Percentiles rank a stretch among this genome's conserved stretches.
These are phyloP conservation scores for Kodamaea fungicola DNA, from an alignment of 1,139 yeast species.

Conservation along the genomic window DNA sequence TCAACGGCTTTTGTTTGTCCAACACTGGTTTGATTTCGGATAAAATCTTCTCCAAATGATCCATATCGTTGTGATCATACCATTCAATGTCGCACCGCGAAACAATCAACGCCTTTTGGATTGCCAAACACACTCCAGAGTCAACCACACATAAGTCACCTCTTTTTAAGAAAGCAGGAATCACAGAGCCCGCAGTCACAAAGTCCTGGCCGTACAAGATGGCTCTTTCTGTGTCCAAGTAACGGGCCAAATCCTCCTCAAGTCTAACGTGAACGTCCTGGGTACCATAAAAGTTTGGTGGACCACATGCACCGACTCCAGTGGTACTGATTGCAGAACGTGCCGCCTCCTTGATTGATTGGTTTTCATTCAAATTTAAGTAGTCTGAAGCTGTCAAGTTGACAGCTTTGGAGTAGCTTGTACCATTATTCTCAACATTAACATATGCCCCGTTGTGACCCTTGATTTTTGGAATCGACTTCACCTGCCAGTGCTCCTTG, in stretches of 20 bases:
- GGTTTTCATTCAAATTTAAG: slow-evolving; percentile 52
- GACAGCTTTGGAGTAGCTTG: slow-evolving; percentile 31
- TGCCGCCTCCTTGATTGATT: slow-evolving; percentile 52
- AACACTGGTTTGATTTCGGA: slow-evolving; percentile 59
- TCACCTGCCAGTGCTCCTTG: slow-evolving; percentile 59
- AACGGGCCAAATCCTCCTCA: slow-evolving; percentile 72
- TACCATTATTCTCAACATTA: slow-evolving; percentile 12
- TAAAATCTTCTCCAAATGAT: slow-evolving; percentile 70
- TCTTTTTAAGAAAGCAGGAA: slow-evolving; percentile 92
- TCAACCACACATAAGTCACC: slow-evolving; percentile 93
- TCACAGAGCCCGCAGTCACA: slow-evolving; percentile 89
- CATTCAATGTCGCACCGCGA: slow-evolving; percentile 83
- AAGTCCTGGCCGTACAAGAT: slow-evolving; percentile 93
- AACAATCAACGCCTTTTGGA: slow-evolving; percentile 85
- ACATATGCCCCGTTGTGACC: slow-evolving; percentile 58
- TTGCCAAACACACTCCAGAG: slow-evolving; percentile 67
- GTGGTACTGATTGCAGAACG: slow-evolving; percentile 56
- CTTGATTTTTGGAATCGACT: slow-evolving; percentile 58
- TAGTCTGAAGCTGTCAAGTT: slow-evolving; percentile 67
- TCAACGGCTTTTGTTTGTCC: slow-evolving; percentile 66
- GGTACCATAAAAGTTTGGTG: slow-evolving; percentile 95
- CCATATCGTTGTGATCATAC: slow-evolving; percentile 86
- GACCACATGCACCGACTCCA: slow-evolving; percentile 99
- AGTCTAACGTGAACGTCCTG: slow-evolving; percentile 86
- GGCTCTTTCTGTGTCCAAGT: slow-evolving; percentile 72